Base-by-base conservation (phyloP, 192 early-diverging fungal species). In the Oehlia diaphana region DNA sequence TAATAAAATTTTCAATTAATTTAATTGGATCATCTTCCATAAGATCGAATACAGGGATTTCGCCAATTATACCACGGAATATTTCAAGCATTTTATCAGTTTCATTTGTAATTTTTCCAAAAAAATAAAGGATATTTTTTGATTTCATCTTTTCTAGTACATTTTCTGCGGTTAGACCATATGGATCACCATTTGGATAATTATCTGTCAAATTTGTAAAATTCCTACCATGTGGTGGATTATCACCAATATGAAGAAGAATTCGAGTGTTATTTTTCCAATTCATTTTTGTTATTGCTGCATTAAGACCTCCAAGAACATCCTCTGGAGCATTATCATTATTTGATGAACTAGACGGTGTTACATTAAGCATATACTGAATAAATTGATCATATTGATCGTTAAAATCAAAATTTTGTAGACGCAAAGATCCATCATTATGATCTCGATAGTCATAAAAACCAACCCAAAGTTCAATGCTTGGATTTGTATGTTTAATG, bases 401-500 rank as follows among this genome's bases (percentile, higher is more conserved):
- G 0, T 26, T 64, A 7, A 64, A 64, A 28, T 64, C n/a, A 2
- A 64, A 31, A 28, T 9, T 9, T 9, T 64, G 4, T n/a, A 64
- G n/a, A 8, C 28, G 21, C 26, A 0, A 26, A 26, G 4, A 3
- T 1, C 28, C 63, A 13, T 49, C 47, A 7, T 23, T 2, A 23
- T 64, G 23, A 31, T 31, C 31, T 31, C 31, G 31, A 31, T 31
- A 31, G 31, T 1, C 31, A 31, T 1, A 31, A 31, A 80, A 80
- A 10, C 70, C 79, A 28, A 73, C 33, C 21, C 71, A 64, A 26
- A 80, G 58, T 76, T 76, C 63, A 49, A 76, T 64, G 7, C 31
- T 42, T 9, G 74, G 74, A 42, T 76, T 76, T 39, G 61, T 76
- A 63, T 26, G 10, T 37, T 63, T 21, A 13, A 76, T 49, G 35